Evolutionary conservation across 73 alveolate species (phyloP).

Genomic region (Paramecium sexaurelia): DNA sequence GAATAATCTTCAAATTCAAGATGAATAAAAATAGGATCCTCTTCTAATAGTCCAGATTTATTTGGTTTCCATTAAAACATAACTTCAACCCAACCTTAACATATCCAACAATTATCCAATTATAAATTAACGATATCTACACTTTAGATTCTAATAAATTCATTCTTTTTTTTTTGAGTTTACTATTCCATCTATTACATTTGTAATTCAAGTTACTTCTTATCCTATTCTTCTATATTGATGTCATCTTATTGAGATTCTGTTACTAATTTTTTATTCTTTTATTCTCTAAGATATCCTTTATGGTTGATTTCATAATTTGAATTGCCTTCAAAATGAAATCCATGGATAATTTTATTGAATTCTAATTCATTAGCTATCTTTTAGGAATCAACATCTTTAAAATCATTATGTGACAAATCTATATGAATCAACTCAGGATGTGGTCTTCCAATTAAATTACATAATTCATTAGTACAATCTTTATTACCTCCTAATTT

Average conservation of each 20-base stretch:
- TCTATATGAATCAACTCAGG: constrained; percentile 56
- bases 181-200: not conserved
- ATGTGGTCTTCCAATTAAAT: constrained; percentile 21
- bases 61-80: constrained; percentile 82
- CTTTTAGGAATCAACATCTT: not conserved
- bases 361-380: constrained; percentile 46
- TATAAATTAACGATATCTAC: not conserved
- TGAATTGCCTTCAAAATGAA: constrained; percentile 65
- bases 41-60: constrained; percentile 69
- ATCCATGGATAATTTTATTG: constrained; percentile 53
- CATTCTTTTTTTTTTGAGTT: not conserved
- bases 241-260: not conserved
- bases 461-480: constrained; percentile 53
- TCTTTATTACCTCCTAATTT: constrained; percentile 35
- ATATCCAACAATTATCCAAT: constrained; percentile 90
- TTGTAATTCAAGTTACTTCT: not conserved
- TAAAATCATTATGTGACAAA: constrained; percentile 61
- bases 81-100: constrained; percentile 96
- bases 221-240: constrained; percentile 14
- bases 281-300: constrained; percentile 28
- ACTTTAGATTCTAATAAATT: constrained; percentile 19
- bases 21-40: constrained; percentile 75
- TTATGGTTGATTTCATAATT: not conserved
- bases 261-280: not conserved
- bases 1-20: constrained; percentile 78